phyloP scores from a whole-genome alignment of 306 rosid genomes.

The Pueraria montana region DNA sequence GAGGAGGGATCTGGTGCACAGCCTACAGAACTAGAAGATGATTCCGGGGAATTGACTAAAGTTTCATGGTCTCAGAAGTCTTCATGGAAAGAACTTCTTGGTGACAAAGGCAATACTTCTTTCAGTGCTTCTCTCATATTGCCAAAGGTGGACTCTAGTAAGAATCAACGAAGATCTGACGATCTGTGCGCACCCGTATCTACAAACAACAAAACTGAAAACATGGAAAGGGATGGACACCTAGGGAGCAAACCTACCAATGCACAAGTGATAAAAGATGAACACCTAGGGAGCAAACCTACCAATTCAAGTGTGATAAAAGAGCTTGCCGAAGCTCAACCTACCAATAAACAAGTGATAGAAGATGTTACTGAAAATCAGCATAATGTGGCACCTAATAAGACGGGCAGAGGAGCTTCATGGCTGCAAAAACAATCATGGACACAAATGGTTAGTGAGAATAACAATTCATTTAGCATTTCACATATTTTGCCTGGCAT shows the following conservation, averaged over 20 bases:
- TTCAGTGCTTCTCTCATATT: conserved; percentile 64
- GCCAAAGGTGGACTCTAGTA: conserved; percentile 46
- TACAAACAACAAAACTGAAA: conserved; percentile 36
- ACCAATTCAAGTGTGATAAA: conserved; percentile 14
- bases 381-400: conserved; percentile 46
- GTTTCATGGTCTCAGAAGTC: conserved; percentile 81
- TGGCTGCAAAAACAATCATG: conserved; percentile 85
- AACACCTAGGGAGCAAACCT: neutral
- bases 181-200: conserved; percentile 33
- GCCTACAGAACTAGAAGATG: conserved; percentile 48
- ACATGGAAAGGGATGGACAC: conserved; percentile 35
- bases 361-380: conserved; percentile 46
- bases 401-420: conserved; percentile 71
- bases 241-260: conserved; percentile 7
- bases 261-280: conserved; percentile 29
- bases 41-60: conserved; percentile 44
- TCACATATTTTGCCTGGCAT: conserved; percentile 61
- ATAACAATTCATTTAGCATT: conserved; percentile 70
- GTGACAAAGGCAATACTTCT: conserved; percentile 54
- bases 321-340: conserved; percentile 46
- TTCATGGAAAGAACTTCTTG: conserved; percentile 81
- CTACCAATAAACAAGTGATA: conserved; percentile 38
- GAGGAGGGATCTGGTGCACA: conserved; percentile 49
- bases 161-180: conserved; percentile 44
- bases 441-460: conserved; percentile 73